phyloP scores from a whole-genome alignment of 148 eudicot genomes.

The Silene conica region DNA sequence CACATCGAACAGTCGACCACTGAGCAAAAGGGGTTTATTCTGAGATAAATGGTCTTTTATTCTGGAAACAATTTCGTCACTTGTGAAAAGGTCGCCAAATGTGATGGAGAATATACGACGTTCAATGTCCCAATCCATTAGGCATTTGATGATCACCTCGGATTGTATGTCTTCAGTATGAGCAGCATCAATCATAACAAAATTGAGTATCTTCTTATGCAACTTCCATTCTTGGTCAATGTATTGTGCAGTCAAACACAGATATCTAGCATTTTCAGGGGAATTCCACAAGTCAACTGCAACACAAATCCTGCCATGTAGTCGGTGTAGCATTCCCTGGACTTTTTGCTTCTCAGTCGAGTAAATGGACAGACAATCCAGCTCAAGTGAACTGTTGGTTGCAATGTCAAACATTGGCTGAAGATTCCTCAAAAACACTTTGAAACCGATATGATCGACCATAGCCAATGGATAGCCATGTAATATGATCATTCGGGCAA shows the following conservation, averaged over 20 bases:
- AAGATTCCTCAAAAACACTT: constrained; percentile 79
- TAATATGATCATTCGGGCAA: constrained; percentile 88
- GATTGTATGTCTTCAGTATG: constrained; percentile 79
- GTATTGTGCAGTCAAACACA: constrained; percentile 76
- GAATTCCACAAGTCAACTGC: constrained; percentile 84
- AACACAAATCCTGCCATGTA: constrained; percentile 74
- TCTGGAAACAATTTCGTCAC: constrained; percentile 59
- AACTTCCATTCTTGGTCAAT: constrained; percentile 83
- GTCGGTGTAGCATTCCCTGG: constrained; percentile 42
- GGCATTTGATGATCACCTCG: constrained; percentile 74
- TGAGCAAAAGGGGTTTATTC: constrained; percentile 74
- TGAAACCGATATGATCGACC: constrained; percentile 91
- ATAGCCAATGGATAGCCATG: constrained; percentile 91
- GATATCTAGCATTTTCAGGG: constrained; percentile 62
- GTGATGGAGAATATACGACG: constrained; percentile 81
- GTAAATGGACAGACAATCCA: constrained; percentile 68
- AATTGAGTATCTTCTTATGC: constrained; percentile 77
- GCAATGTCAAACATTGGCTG: constrained; percentile 80
- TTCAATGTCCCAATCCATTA: constrained; percentile 88
- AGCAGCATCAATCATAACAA: constrained; percentile 62
- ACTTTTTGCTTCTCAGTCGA: constrained; percentile 74
- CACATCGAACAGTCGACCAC: constrained; percentile 71
- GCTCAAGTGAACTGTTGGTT: constrained; percentile 54
- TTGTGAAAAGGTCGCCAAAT: constrained; percentile 64
- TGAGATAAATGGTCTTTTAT: constrained; percentile 79